Conservation (phyloP, 371 early-diverging fungal species). For the Lichtheimia ornata region DNA sequence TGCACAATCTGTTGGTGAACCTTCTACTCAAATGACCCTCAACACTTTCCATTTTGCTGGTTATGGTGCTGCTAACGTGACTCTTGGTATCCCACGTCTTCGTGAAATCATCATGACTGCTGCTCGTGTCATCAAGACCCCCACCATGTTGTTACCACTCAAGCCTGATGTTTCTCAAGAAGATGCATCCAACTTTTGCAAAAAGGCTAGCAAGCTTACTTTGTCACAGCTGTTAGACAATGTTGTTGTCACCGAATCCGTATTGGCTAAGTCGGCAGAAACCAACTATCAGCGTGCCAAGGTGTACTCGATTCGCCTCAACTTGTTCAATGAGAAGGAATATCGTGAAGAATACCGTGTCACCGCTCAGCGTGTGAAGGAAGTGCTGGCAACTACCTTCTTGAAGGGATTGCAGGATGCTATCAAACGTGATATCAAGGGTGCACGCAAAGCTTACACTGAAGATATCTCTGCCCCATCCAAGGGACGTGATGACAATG, state of each 20-base stretch:
- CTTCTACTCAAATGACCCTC: conserved; percentile 99
- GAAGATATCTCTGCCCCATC: conserved; percentile 45
- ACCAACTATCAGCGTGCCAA: conserved; percentile 60
- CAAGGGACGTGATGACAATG: conserved; percentile 24
- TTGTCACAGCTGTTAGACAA: conserved; percentile 83
- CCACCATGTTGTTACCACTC: conserved; percentile 91
- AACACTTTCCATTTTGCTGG: conserved; percentile 99
- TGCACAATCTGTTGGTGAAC: conserved; percentile 99
- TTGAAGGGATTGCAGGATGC: conserved; percentile 72
- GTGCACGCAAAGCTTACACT: conserved; percentile 48
- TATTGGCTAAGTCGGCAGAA: conserved; percentile 49
- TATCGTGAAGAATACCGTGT: conserved; percentile 82
- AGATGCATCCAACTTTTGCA: conserved; percentile 64
- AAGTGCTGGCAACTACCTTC: conserved; percentile 74
- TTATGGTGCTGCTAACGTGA: conserved; percentile 99
- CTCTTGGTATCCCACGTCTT: conserved; percentile 99
- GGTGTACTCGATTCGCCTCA: conserved; percentile 77
- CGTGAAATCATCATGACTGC: conserved; percentile 99
- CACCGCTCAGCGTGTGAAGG: conserved; percentile 65
- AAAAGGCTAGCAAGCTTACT: conserved; percentile 66
- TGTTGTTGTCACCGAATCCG: conserved; percentile 72
- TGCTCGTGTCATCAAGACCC: conserved; percentile 93
- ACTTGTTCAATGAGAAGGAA: conserved; percentile 81
- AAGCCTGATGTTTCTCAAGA: conserved; percentile 61
- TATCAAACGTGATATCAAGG: conserved; percentile 60